Evolutionary conservation across 139 green algal genomes (phyloP).

Genomic region (Helicosporidium sp.): DNA sequence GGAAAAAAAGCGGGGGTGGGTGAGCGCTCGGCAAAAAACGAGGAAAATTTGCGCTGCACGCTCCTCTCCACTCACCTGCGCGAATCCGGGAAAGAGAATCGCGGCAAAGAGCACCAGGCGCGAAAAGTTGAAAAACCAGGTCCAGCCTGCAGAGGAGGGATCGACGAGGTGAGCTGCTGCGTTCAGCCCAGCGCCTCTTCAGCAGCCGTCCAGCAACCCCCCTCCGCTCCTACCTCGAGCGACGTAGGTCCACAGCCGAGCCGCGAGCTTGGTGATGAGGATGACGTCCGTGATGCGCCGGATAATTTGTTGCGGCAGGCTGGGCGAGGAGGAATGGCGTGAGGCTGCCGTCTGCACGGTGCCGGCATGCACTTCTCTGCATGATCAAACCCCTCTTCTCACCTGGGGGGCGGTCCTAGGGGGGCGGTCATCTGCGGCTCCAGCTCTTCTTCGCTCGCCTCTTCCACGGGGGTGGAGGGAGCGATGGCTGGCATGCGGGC

Average conservation of each 20-base stretch:
- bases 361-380: background rate
- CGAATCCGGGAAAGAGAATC: slow-evolving; percentile 37
- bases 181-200: background rate
- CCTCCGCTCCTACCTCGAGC: background rate
- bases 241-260: slow-evolving; percentile 13
- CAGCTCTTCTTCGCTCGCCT: too few species aligned
- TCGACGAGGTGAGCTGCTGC: background rate
- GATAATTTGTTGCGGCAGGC: background rate
- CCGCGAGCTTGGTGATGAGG: slow-evolving; percentile 10
- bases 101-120: slow-evolving; percentile 26
- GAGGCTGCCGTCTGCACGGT: too few species aligned
- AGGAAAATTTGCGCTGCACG: background rate
- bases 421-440: too few species aligned
- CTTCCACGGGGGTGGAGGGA: too few species aligned
- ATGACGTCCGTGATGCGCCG: slow-evolving; percentile 2
- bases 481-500: too few species aligned
- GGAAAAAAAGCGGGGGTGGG: too few species aligned
- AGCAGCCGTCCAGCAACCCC: background rate
- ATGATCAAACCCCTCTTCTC: background rate
- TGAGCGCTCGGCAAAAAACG: background rate
- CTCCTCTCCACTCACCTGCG: slow-evolving; percentile 13
- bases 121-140: slow-evolving; percentile 23
- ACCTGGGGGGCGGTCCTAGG: slow-evolving; percentile 5
- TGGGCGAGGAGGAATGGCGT: background rate
- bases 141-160: slow-evolving; percentile 1